phyloP scores from a whole-genome alignment of 225 moss, liverwort and hornwort species.

The Climacium dendroides region DNA sequence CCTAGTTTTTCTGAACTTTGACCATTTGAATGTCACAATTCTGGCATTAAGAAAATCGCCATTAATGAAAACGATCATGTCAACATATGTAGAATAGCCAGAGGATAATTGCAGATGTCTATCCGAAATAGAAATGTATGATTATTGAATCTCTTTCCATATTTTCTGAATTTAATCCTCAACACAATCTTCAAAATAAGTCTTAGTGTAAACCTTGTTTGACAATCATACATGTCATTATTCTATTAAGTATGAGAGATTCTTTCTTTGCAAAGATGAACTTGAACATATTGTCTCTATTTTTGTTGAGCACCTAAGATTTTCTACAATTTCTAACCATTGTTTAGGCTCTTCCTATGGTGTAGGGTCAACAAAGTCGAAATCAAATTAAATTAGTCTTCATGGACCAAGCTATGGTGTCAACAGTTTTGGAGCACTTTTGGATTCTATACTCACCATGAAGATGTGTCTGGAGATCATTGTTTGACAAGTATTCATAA shows the following conservation, averaged over 20 bases:
- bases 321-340: background rate
- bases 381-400: background rate
- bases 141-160: background rate
- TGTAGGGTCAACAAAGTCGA: background rate
- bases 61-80: background rate
- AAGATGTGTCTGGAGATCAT: conserved; percentile 24
- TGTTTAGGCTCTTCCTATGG: background rate
- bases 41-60: background rate
- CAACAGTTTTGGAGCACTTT: too few relatives aligned
- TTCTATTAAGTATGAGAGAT: background rate
- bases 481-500: conserved; percentile 21
- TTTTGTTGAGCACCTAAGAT: background rate
- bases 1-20: background rate
- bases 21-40: background rate
- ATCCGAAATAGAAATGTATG: background rate
- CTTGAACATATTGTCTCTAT: background rate
- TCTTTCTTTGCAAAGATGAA: background rate
- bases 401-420: background rate
- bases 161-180: background rate
- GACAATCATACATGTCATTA: background rate
- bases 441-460: conserved; percentile 14
- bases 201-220: background rate
- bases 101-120: background rate
- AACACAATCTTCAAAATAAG: background rate
- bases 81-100: background rate